Percentiles rank a stretch among this genome's conserved stretches.
Evolutionary conservation across 352 stramenopile genomes (phyloP).

Genomic region (Phytophthora ramorum): DNA sequence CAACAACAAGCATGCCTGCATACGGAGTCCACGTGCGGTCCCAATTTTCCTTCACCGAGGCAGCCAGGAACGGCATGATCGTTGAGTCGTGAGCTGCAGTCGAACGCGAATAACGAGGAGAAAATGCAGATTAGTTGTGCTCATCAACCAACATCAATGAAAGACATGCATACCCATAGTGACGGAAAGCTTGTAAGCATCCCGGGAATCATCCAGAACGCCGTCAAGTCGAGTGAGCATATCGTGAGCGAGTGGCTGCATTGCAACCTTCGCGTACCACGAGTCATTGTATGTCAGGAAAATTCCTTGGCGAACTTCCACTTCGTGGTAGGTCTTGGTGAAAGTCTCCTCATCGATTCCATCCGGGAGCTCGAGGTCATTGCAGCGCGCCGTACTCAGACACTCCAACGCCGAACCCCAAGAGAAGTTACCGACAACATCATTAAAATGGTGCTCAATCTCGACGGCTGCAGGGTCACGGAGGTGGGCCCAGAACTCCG

Average conservation of each 20-base stretch:
- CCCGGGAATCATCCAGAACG: slow-evolving; percentile 43
- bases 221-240: slow-evolving; percentile 69
- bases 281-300: slow-evolving; percentile 83
- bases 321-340: slow-evolving; percentile 77
- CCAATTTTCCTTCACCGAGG: slow-evolving; percentile 77
- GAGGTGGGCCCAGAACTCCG: slow-evolving; percentile 60
- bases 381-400: slow-evolving; percentile 83
- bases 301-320: slow-evolving; percentile 68
- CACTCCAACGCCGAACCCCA: slow-evolving; percentile 85
- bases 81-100: slow-evolving; percentile 76
- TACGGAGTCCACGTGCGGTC: slow-evolving; percentile 88
- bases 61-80: slow-evolving; percentile 85
- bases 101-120: background rate
- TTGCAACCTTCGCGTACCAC: slow-evolving; percentile 84
- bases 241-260: slow-evolving; percentile 84
- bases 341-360: slow-evolving; percentile 80
- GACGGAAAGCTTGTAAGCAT: slow-evolving; percentile 69
- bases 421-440: slow-evolving; percentile 80
- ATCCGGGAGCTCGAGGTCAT: slow-evolving; percentile 65
- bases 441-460: slow-evolving; percentile 65
- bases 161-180: slow-evolving; percentile 70
- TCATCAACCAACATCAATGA: background rate
- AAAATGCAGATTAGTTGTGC: background rate
- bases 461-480: slow-evolving; percentile 52
- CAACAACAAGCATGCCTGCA: slow-evolving; percentile 74